These are phyloP conservation scores for Fagus sylvatica DNA, from an alignment of 306 rosid species.

Conservation along the genomic window DNA sequence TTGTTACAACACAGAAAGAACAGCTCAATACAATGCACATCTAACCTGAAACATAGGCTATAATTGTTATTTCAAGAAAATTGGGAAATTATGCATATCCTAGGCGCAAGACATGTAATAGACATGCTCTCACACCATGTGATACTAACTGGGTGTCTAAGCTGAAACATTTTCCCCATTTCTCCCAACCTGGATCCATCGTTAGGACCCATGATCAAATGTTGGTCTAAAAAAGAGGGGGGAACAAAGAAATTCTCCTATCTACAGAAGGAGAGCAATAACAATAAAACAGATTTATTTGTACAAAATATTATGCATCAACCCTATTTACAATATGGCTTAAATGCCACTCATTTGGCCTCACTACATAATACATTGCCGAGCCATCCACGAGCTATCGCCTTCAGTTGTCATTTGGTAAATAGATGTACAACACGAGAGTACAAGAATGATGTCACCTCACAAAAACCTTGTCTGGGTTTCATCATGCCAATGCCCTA, in stretches of 20 bases:
- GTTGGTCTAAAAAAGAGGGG: background rate
- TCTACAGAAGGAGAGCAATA: conserved; percentile 30
- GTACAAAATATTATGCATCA: conserved; percentile 51
- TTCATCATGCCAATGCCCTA: conserved; percentile 21
- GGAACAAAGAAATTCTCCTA: conserved; percentile 15
- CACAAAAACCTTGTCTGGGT: conserved; percentile 21
- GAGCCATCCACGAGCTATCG: conserved; percentile 30
- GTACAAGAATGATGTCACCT: conserved; percentile 22
- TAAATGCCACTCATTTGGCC: conserved; percentile 37
- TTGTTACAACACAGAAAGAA: too few relatives aligned
- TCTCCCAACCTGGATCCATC: background rate
- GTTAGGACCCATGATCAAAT: background rate
- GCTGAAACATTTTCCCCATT: too few relatives aligned
- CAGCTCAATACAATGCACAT: too few relatives aligned
- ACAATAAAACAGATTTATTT: conserved; percentile 35
- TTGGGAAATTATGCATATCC: background rate
- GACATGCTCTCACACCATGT: too few relatives aligned
- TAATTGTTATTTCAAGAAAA: background rate
- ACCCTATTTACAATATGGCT: conserved; percentile 62
- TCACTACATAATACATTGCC: conserved; percentile 19
- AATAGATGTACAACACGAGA: conserved; percentile 16
- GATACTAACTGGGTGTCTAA: too few relatives aligned
- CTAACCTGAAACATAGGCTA: background rate
- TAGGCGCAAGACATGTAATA: background rate
- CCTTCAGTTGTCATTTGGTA: conserved; percentile 36